Evolutionary conservation across 2,329 filamentous ascomycete genomes (phyloP), one percentile per base, ranked within the genome.

Genomic region (Thelonectria discophora): DNA sequence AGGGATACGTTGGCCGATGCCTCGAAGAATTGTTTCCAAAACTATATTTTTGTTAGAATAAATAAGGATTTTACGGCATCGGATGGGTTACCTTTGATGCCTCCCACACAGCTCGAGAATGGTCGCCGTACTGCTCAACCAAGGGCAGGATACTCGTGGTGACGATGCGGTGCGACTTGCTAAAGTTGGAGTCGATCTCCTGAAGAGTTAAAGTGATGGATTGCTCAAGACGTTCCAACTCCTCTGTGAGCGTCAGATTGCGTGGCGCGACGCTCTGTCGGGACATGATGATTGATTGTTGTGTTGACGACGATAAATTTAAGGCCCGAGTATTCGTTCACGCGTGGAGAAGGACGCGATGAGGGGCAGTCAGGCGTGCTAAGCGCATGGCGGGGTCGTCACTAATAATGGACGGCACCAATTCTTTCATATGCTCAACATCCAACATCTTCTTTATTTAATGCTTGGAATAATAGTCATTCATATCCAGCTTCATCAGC

Each of bases 21-120:
- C 80, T 99, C 95, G 78, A 99, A 99, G 82, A 99, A 99, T 81
- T 98, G 94, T 79, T 99, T 99, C 95, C 95, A 99, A 79, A 99
- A 99, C 91, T 96, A 73, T 12, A 56, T 27, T 9, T 13, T 27
- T 52, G 34, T 64, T 12, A 62, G 60, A 30, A 8, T 5, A 24
- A 42, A 21, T 30, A 18, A 10, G 20, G 12, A 12, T 42, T n/a
- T 4, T 24, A 13, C 10, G 1, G 10, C 20, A 1, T 2, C 10
- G 0, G 13, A 13, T 1, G 7, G 11, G 2, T 5, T 55, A 94
- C 93, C 87, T 97, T 97, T 56, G 94, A 97, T 20, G 94, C 93
- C 71, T 98, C 94, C 95, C 95, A 99, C 2, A 99, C 94, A 50
- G 93, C 88, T 65, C 90, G 90, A 2, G 95, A 98, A 74, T 98